Base-by-base conservation (phyloP, 192 early-diverging fungal species). In the Backusella liffmaniae region DNA sequence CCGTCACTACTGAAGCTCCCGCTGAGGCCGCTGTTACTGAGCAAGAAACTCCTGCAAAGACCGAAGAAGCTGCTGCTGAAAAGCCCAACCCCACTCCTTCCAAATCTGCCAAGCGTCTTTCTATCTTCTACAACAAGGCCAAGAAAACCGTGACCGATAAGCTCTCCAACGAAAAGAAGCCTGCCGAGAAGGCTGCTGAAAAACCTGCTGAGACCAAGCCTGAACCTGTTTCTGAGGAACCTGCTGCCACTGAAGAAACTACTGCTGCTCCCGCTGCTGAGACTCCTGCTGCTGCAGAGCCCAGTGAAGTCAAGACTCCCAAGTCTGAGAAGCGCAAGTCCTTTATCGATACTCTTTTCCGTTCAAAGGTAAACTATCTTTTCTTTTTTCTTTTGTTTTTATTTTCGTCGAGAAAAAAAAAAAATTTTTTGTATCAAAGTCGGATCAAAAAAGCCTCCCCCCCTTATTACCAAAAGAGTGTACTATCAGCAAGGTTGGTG, bases 271-370 rank as follows among this genome's bases (percentile, higher is more conserved):
- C 16, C n/a, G 51, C 70, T 77, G 69, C 16, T 34, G 51, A 29
- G 18, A 29, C 37, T 39, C 70, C 18, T 72, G 37, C 18, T 21
- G 35, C 34, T 30, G 62, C 49, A 30, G 39, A 51, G 26, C 12
- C 44, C 5, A 26, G 16, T 13, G 30, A 46, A 13, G 66, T 39
- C 44, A 44, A 79, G 42, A 59, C 67, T 21, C 73, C 59, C 6
- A 74, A 74, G 18, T 35, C 36, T 67, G 67, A 74, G 59, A 77
- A 77, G 51, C 67, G 76, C 21, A 77, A 77, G 39, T 77, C 76
- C 4, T 74, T 79, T 67, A 62, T 79, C 8, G 44, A 62, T 56
- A 73, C 53, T 41, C 23, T 76, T 21, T 76, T 76, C 67, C 75
- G 75, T 39, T 36, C 44, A 67, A 76, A 76, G 75, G 75, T 76